Conservation (phyloP, 164 flowering plant species). For the Dillenia suffruticosa region DNA sequence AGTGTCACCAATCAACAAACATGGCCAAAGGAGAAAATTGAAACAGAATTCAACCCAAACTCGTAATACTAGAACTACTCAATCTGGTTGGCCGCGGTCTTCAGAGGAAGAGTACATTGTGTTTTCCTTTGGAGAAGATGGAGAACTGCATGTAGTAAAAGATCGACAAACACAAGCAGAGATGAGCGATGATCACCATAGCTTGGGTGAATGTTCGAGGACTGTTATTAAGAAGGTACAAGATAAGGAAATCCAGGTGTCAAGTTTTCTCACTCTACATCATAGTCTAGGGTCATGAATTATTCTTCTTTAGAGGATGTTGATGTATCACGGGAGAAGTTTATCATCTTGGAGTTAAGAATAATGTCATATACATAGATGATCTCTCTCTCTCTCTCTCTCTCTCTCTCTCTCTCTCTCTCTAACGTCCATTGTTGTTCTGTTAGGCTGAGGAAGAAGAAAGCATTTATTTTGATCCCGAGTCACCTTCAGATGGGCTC, state of each 20-base stretch:
- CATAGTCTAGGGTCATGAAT: not conserved
- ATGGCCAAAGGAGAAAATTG: not conserved
- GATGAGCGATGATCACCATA: not conserved
- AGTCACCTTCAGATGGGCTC: not conserved
- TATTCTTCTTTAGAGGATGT: constrained; percentile 2
- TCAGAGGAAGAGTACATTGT: constrained; percentile 38
- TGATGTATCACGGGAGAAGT: constrained; percentile 1
- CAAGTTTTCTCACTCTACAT: not conserved
- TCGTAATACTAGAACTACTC: not conserved
- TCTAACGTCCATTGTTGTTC: not conserved
- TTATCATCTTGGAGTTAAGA: not conserved
- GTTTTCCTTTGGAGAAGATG: constrained; percentile 35
- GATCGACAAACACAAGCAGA: constrained; percentile 1
- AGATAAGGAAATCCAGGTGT: not conserved
- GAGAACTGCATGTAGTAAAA: constrained; percentile 22
- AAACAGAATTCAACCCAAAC: not conserved
- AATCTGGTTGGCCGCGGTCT: constrained; percentile 12
- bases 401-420: no score
- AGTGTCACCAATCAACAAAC: not conserved
- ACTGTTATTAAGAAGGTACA: constrained; percentile 16
- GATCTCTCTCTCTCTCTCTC: no score
- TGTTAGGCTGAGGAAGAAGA: constrained; percentile 14
- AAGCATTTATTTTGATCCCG: constrained; percentile 4
- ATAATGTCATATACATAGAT: not conserved
- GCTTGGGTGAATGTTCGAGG: not conserved